A percentile compares a stretch with the other conserved stretches of the same genome.
Conservation (phyloP, 805 yeast species). For the Kregervanrija pseudodelftensis region DNA sequence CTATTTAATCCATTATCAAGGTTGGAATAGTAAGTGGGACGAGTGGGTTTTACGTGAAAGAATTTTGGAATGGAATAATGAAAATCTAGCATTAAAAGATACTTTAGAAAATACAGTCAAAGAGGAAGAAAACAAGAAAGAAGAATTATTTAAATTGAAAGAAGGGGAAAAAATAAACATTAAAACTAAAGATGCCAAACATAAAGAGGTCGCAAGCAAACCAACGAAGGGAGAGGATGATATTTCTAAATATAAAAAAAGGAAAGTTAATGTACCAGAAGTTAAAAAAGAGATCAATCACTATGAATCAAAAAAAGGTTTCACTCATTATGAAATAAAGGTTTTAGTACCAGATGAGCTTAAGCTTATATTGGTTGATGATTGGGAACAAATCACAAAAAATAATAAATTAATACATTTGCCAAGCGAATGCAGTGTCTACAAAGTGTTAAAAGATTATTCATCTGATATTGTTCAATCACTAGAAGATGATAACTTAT, state of each 20-base stretch:
- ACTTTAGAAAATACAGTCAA: slow-evolving; percentile 38
- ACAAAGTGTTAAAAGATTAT: slow-evolving; percentile 49
- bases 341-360: slow-evolving; percentile 57
- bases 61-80: slow-evolving; percentile 60
- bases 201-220: too few relatives aligned
- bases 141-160: too few relatives aligned
- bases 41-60: slow-evolving; percentile 83
- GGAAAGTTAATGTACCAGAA: slow-evolving; percentile 1
- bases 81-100: slow-evolving; percentile 56
- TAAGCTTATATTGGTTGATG: slow-evolving; percentile 73
- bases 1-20: slow-evolving; percentile 81
- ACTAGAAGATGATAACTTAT: slow-evolving; percentile 36
- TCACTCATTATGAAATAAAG: slow-evolving; percentile 35
- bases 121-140: slow-evolving; percentile 1
- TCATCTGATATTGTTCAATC: slow-evolving; percentile 25
- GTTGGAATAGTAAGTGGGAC: slow-evolving; percentile 96
- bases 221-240: too few relatives aligned
- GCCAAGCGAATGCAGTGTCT: slow-evolving; percentile 52
- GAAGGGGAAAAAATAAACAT: too few relatives aligned
- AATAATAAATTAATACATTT: slow-evolving; percentile 62
- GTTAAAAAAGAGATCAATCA: neutral
- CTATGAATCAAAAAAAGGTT: slow-evolving; percentile 8
- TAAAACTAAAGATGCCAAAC: too few relatives aligned
- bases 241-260: slow-evolving; percentile 1
- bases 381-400: slow-evolving; percentile 88